Conservation (phyloP, 768 basidiomycete species). For the Mycena chlorophos region DNA sequence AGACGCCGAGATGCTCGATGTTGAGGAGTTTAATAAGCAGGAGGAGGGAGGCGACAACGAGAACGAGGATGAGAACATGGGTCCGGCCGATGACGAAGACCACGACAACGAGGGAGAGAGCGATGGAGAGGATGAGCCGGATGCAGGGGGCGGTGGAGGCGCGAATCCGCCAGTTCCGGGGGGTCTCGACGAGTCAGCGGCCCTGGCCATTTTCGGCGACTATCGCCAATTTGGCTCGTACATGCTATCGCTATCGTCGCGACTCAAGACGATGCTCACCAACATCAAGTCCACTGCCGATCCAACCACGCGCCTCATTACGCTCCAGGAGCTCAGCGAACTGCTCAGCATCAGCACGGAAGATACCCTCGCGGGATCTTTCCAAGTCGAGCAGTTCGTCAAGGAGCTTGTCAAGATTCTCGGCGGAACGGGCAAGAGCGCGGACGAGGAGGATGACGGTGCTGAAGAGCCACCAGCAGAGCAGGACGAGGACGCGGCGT, state of each 20-base stretch:
- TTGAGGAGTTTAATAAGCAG: conserved; percentile 54
- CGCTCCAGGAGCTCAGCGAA: conserved; percentile 93
- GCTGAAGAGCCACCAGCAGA: conserved; percentile 61
- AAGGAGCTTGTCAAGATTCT: conserved; percentile 90
- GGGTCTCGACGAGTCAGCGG: conserved; percentile 66
- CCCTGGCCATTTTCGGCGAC: conserved; percentile 82
- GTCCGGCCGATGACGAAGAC: conserved; percentile 47
- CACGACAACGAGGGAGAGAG: conserved; percentile 37
- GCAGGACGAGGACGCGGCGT: conserved; percentile 81
- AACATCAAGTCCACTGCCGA: conserved; percentile 86
- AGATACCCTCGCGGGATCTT: conserved; percentile 94
- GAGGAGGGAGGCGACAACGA: conserved; percentile 48
- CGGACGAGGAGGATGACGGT: conserved; percentile 74
- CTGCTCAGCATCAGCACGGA: conserved; percentile 94
- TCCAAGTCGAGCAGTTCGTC: conserved; percentile 90
- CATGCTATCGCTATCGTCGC: conserved; percentile 84
- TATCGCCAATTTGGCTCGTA: conserved; percentile 89
- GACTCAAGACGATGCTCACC: conserved; percentile 87
- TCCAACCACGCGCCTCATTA: conserved; percentile 81
- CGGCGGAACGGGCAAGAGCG: conserved; percentile 71
- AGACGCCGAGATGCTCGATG: conserved; percentile 77
- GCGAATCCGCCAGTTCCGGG: conserved; percentile 42
- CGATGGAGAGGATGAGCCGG: conserved; percentile 33
- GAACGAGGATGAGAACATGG: conserved; percentile 50
- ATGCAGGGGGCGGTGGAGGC: conserved; percentile 31